Base-by-base conservation (phyloP, 441 rosid species). In the Pelargonium myrrhifolium region DNA sequence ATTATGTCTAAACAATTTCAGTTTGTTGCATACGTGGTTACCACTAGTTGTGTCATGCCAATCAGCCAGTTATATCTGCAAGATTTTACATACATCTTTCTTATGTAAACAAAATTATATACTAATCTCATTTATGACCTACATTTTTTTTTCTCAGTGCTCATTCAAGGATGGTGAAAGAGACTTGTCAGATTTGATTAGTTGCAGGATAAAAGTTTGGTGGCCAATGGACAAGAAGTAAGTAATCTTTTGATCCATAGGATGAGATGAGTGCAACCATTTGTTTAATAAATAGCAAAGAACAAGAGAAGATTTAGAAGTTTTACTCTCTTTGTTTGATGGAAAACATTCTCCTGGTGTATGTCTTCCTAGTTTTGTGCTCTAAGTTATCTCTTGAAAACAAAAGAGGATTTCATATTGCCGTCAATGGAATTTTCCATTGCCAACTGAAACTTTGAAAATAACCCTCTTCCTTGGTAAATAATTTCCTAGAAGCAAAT, bases 201-300 rank as follows among this genome's bases (percentile, higher is more conserved):
- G 99, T 74, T 81, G 79, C 80, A 84, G 83, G 80, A 82, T 95
- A 83, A 89, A 92, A 76, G 92, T 95, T 61, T 95, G 99, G 99
- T 95, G 98, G 99, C 99, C 99, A 68, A 79, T 89, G 96, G 99
- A 95, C 82, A 95, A 90, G 84, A 67, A 76, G 99, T 95, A 81
- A 90, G 96, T 77, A 61, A 45, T 64, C 15, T 39, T 22, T 71
- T 70, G 60, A 22, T 15, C 56, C 53, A 8, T 35, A 55, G 9
- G 42, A 12, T 61, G 28, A 14, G 42, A 58, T 22, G 62, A 22
- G 11, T 9, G 11, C n/a, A 58, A 20, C 15, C 24, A 21, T 20
- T 58, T 58, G 62, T 22, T 40, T 40, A 40, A 40, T 40, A 40
- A 40, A 40, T 40, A 40, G 45, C 45, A 8, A 40, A 40, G 45